These are phyloP conservation scores for Buddleja alternifolia DNA, from an alignment of 257 asterid genomes.

Conservation along the genomic window DNA sequence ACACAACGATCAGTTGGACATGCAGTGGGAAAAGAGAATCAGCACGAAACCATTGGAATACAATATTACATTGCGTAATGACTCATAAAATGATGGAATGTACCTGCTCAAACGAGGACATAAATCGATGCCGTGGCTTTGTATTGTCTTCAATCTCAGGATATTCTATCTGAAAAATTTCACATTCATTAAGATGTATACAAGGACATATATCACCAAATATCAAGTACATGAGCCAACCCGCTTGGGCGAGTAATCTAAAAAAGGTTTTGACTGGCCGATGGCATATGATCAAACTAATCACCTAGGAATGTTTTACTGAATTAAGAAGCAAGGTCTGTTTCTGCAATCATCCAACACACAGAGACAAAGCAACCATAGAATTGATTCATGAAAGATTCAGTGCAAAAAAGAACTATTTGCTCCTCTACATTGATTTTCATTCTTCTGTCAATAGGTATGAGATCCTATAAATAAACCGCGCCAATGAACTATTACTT, in stretches of 20 bases:
- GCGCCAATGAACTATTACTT: background rate
- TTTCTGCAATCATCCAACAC: background rate
- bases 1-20: slow-evolving; percentile 23
- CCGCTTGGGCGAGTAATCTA: background rate
- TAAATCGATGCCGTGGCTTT: slow-evolving; percentile 98
- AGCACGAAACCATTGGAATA: background rate
- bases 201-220: background rate
- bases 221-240: slow-evolving; percentile 5
- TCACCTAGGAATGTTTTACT: background rate
- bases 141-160: slow-evolving; percentile 98
- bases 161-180: slow-evolving; percentile 78
- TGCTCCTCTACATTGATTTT: background rate
- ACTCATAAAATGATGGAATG: slow-evolving; percentile 6
- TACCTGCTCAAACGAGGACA: slow-evolving; percentile 99
- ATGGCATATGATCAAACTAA: background rate
- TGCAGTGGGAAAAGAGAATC: slow-evolving; percentile 3
- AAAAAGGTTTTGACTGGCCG: background rate
- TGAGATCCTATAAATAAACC: background rate
- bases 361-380: background rate
- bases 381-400: background rate
- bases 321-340: background rate
- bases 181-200: slow-evolving; percentile 17
- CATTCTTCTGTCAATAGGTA: background rate
- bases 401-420: slow-evolving; percentile 7
- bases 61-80: background rate